A percentile compares a stretch with the other conserved stretches of the same genome.
Evolutionary conservation across 495 filamentous ascomycete genomes (phyloP).

Genomic region (Chaetomium fimeti): DNA sequence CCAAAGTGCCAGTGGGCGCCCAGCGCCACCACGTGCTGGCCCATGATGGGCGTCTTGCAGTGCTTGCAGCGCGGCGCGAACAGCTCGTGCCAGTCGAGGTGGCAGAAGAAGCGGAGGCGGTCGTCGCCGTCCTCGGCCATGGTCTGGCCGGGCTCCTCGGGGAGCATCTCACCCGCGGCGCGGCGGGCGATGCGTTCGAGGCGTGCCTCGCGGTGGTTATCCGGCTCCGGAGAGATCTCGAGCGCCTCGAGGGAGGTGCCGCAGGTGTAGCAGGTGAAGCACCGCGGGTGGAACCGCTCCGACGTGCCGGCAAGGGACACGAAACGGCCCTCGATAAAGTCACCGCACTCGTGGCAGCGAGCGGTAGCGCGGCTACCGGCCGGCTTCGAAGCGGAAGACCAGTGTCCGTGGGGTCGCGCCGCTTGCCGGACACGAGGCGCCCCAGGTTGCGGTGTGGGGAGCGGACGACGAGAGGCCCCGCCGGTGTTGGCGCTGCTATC

Average conservation of each 20-base stretch:
- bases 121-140: slow-evolving; percentile 66
- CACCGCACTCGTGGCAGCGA: slow-evolving; percentile 77
- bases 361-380: slow-evolving; percentile 65
- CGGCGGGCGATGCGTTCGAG: slow-evolving; percentile 64
- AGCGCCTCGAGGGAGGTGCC: slow-evolving; percentile 86
- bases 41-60: slow-evolving; percentile 98
- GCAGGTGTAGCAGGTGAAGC: slow-evolving; percentile 88
- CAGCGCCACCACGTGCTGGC: slow-evolving; percentile 88
- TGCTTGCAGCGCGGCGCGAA: slow-evolving; percentile 92
- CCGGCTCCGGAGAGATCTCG: slow-evolving; percentile 91
- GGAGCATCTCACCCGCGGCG: slow-evolving; percentile 57
- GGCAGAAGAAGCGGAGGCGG: slow-evolving; percentile 85
- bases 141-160: slow-evolving; percentile 56
- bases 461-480: slow-evolving; percentile 38
- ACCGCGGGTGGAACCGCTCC: slow-evolving; percentile 86
- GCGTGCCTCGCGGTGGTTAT: slow-evolving; percentile 63
- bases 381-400: slow-evolving; percentile 43
- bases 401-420: slow-evolving; percentile 47
- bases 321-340: slow-evolving; percentile 84
- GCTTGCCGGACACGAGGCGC: slow-evolving; percentile 40
- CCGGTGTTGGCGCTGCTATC: slow-evolving; percentile 33
- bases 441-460: slow-evolving; percentile 40
- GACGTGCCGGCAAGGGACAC: slow-evolving; percentile 68
- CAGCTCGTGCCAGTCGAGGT: slow-evolving; percentile 94
- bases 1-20: slow-evolving; percentile 95